Evolutionary conservation across 208 protist species (phyloP), one percentile per base, ranked within the genome.

Genomic region (Wallacemonas sp.): DNA sequence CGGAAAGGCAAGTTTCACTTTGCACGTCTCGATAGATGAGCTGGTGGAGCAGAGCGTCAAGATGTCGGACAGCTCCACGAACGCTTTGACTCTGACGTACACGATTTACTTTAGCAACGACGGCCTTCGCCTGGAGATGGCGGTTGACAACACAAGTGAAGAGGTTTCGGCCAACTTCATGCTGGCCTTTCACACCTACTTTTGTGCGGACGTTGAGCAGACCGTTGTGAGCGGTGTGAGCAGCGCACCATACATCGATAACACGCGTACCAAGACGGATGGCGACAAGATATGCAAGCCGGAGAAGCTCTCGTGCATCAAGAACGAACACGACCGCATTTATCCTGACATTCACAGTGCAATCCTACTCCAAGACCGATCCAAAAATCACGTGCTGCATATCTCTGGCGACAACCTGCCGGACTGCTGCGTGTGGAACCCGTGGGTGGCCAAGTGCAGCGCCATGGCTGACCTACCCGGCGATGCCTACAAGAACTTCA

Each of bases 131-230:
- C 46, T 94, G 46, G 72, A 72, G 26, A 93, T 97, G 66, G 62
- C 78, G 33, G 70, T 96, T 3, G 64, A 59, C 4, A 97, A 94
- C 74, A 69, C 36, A 9, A 80, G 77, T 63, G 66, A 72, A 21
- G 64, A 71, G 28, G 49, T 39, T 22, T 41, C 73, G 22, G 67
- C 81, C 11, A 68, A 64, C 19, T 97, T 95, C 70, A 72, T 76
- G 51, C 88, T 89, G 38, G 82, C 85, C 55, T 94, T 97, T 58
- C 92, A 97, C 78, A 90, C 84, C 4, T 97, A 97, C 68, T 97
- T 95, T 63, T 71, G 78, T 1, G 66, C 66, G 17, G 62, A 90
- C 62, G 68, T 91, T 33, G 45, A 75, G 30, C 42, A 78, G 33
- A 86, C 85, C 5, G 47, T 80, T 30, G 63, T 97, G 44, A 79